Percentiles rank a stretch among this genome's conserved stretches.
Conservation (phyloP, 352 stramenopile genomes). For the Stephanocyclus meneghinianus region DNA sequence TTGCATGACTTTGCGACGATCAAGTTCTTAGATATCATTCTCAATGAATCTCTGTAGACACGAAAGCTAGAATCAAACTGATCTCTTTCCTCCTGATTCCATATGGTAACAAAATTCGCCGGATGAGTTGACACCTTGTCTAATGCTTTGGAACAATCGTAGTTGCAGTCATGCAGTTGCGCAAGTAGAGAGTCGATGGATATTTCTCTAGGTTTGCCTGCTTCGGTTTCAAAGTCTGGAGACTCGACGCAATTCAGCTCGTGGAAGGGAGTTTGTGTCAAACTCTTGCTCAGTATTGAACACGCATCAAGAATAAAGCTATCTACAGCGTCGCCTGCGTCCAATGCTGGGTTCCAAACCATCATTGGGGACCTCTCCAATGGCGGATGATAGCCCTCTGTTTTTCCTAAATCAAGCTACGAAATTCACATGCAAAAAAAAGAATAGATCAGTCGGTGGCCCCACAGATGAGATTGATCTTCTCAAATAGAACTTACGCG, state of each 20-base stretch:
- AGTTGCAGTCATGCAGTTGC: slow-evolving; percentile 58
- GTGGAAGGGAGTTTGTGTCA: slow-evolving; percentile 47
- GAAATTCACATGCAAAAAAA: not conserved
- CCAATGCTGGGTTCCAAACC: slow-evolving; percentile 62
- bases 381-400: slow-evolving; percentile 18
- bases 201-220: slow-evolving; percentile 57
- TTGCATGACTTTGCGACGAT: slow-evolving; percentile 57
- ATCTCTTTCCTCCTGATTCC: slow-evolving; percentile 67
- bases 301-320: slow-evolving; percentile 54
- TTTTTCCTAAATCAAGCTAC: slow-evolving; percentile 25
- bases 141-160: slow-evolving; percentile 51
- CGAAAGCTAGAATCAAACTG: slow-evolving; percentile 70
- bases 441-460: not conserved
- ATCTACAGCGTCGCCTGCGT: slow-evolving; percentile 41
- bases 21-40: slow-evolving; percentile 67
- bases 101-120: slow-evolving; percentile 56
- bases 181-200: slow-evolving; percentile 57
- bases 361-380: slow-evolving; percentile 46
- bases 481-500: not conserved
- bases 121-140: slow-evolving; percentile 43
- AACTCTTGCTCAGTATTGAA: slow-evolving; percentile 48
- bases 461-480: not conserved
- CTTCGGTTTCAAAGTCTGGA: slow-evolving; percentile 34
- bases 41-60: slow-evolving; percentile 65
- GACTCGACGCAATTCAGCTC: slow-evolving; percentile 43